Conservation (phyloP, 441 rosid species). For the Jatropha multifida region DNA sequence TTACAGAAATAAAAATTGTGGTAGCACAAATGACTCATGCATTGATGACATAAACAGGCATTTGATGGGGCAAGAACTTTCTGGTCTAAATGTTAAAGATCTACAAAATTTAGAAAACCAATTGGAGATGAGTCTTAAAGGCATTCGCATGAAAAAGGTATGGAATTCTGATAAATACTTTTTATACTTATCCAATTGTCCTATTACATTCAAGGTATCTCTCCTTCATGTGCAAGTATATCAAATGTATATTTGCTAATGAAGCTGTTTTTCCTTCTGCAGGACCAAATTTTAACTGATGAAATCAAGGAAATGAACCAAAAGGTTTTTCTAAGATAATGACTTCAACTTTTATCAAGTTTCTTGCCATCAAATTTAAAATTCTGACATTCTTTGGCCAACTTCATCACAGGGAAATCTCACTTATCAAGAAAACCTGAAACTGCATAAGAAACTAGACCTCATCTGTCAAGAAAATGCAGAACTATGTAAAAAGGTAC, state of each 20-base stretch:
- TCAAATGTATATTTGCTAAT: not conserved
- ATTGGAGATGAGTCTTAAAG: conserved; percentile 69
- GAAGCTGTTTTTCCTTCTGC: conserved; percentile 14
- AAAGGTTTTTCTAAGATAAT: conserved; percentile 48
- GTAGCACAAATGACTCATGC: conserved; percentile 10
- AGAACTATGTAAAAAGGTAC: conserved; percentile 70
- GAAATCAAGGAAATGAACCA: conserved; percentile 67
- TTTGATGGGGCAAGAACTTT: conserved; percentile 81
- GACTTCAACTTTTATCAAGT: not conserved
- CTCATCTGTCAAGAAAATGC: conserved; percentile 55
- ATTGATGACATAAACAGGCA: conserved; percentile 42
- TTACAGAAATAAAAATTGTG: not conserved
- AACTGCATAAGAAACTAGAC: conserved; percentile 54
- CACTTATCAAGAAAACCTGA: conserved; percentile 60
- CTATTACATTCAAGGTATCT: not conserved
- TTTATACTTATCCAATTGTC: not conserved
- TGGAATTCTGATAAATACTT: not conserved
- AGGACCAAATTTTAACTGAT: conserved; percentile 54
- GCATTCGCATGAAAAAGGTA: conserved; percentile 72
- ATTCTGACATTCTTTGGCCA: not conserved
- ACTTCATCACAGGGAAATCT: conserved; percentile 53
- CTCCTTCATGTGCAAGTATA: not conserved
- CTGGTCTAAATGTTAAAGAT: conserved; percentile 58
- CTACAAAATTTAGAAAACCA: conserved; percentile 76
- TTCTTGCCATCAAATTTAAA: not conserved